Evolutionary conservation across 306 rosid species (phyloP).

Genomic region (Dalbergia oliveri): DNA sequence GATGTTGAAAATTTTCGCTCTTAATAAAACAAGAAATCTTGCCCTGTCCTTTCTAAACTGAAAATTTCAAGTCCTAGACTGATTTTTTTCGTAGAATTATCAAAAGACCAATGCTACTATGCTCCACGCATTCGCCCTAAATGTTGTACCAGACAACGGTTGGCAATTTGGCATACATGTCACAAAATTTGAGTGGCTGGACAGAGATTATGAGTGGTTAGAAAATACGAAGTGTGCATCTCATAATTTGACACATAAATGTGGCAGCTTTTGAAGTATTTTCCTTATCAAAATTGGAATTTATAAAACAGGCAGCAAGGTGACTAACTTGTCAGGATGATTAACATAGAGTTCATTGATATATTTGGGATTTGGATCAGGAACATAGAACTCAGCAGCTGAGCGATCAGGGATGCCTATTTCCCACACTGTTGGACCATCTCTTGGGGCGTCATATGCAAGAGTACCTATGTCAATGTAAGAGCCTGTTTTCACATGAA

Average conservation of each 20-base stretch:
- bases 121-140: too few relatives aligned
- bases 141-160: too few relatives aligned
- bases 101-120: too few relatives aligned
- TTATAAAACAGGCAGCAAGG: background rate
- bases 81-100: background rate
- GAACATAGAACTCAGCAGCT: slow-evolving; percentile 82
- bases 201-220: too few relatives aligned
- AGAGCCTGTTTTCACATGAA: slow-evolving; percentile 54
- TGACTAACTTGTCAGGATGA: slow-evolving; percentile 82
- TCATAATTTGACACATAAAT: too few relatives aligned
- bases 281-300: background rate
- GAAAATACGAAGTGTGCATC: too few relatives aligned
- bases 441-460: slow-evolving; percentile 80
- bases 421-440: slow-evolving; percentile 94
- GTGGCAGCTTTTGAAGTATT: too few relatives aligned
- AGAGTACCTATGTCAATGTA: slow-evolving; percentile 66
- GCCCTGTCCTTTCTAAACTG: background rate
- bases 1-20: background rate
- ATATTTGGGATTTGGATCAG: slow-evolving; percentile 81
- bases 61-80: background rate
- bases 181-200: too few relatives aligned
- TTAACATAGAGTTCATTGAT: slow-evolving; percentile 77
- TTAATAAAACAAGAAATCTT: slow-evolving; percentile 8
- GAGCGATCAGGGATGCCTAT: slow-evolving; percentile 91
- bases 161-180: too few relatives aligned